Evolutionary conservation across 768 basidiomycete species (phyloP), one percentile per base, ranked within the genome.

Genomic region (Boletus subparvulus): DNA sequence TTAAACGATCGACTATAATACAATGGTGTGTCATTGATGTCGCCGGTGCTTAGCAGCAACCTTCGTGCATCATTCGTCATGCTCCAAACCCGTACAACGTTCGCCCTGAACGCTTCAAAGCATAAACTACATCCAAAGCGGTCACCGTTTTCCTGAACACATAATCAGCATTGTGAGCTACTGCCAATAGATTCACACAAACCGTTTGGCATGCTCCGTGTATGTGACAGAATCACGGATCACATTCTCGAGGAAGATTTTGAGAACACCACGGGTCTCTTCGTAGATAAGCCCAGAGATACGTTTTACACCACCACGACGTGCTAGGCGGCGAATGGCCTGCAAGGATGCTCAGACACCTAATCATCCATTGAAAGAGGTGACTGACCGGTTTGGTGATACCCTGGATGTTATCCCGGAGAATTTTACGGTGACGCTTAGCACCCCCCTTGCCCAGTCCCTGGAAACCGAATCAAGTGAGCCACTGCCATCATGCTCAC

Each of bases 141-240:
- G 90, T 92, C 54, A 92, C 90, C 8, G 88, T 90, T 75, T 87
- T 88, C 42, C 67, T 69, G 28, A n/a, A 46, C 39, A 10, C 14
- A 44, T n/a, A 14, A 9, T 69, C 35, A 66, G 48, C 17, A 16
- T 41, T 4, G 16, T 11, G 35, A 19, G 35, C 24, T 2, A 8
- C 28, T 14, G 4, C 19, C 21, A 44, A 40, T 16, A 28, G 44
- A 47, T 7, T 2, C 10, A 40, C 7, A 58, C 66, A 41, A 40
- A 70, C 69, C 88, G 82, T 76, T 93, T 93, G 56, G 92, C 91
- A 79, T 93, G 92, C 73, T 94, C 91, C 35, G 92, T 92, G 81
- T 94, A 93, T 58, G 91, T 93, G 63, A 93, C 91, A 12, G 88
- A 90, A 74, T 93, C 91, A 59, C 90, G 85, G 69, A 93, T 90